Evolutionary conservation across 371 early-diverging fungal genomes (phyloP), one percentile per base, ranked within the genome.

Genomic region (Lichtheimia ramosa): DNA sequence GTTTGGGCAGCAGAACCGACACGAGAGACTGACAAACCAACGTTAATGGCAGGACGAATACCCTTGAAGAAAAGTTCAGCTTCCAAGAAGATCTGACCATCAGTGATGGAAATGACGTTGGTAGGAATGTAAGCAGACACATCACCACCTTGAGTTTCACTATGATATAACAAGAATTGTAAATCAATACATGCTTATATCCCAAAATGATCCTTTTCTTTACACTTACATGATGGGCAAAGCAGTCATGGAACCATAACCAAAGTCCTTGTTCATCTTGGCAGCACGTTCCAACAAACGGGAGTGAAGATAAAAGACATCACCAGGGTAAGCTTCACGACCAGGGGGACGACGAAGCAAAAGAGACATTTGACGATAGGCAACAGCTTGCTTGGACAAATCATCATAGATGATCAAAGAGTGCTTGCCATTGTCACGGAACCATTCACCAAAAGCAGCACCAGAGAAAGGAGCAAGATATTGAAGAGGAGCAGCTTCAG

Each of bases 11-110:
- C 95, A 73, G 95, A 94, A 71, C 97, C 97, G 88, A 96, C 96
- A 90, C 97, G 94, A 68, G 95, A 94, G 70, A 96, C 97, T 76
- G 96, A 95, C 58, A 96, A 84, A 96, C 97, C 97, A 81, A 96
- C 96, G 86, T 96, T 96, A 77, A 96, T 96, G 71, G 96, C 96
- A 63, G 96, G 96, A 71, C 96, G 92, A 69, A 95, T 82, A 90
- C 92, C 95, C 91, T 95, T 96, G 92, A 96, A 96, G 92, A 96
- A 96, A 59, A 96, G 86, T 81, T 96, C 96, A 49, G 97, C 95
- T 83, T 96, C 97, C 86, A 96, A 88, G 92, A 96, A 71, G 54
- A 71, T 71, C 48, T 71, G 96, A 49, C 96, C 96, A 80, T 96
- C 96, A 61, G 96, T 96, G 69, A 96, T 96, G 82, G 95, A 95